Percentiles rank a stretch among this genome's conserved stretches.
Conservation (phyloP, 139 green algal species). For the Eudorina sp. region DNA sequence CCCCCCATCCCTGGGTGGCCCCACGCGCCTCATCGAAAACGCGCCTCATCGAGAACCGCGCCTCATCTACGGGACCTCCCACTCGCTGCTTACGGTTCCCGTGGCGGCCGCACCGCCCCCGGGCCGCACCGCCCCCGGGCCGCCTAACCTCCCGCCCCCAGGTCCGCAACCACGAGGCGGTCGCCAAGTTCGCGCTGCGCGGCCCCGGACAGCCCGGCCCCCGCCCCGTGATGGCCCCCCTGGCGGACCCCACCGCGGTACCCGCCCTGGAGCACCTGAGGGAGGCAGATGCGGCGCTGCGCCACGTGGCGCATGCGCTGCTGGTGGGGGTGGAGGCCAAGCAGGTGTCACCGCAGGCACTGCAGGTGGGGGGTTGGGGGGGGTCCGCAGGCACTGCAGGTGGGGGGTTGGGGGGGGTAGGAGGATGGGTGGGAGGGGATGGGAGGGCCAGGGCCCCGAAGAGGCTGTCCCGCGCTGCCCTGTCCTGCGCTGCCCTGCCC, state of each 20-base stretch:
- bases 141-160: slow-evolving; percentile 19
- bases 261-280: slow-evolving; percentile 61
- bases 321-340: slow-evolving; percentile 79
- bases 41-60: no score
- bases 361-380: slow-evolving; percentile 69
- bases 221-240: slow-evolving; percentile 79
- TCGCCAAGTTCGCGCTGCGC: slow-evolving; percentile 87
- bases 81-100: no score
- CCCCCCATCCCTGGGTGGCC: no score
- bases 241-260: slow-evolving; percentile 84
- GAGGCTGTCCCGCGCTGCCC: no score
- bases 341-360: slow-evolving; percentile 65
- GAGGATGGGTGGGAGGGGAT: no score
- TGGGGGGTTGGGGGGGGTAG: no score
- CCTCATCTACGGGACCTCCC: no score
- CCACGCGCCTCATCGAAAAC: no score
- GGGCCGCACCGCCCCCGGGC: no score
- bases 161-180: slow-evolving; percentile 77
- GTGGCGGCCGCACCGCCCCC: no score
- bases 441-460: no score
- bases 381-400: slow-evolving; percentile 66
- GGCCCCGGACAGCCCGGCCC: slow-evolving; percentile 76
- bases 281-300: slow-evolving; percentile 74
- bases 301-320: slow-evolving; percentile 88
- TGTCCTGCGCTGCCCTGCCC: no score